These are phyloP conservation scores for Myxozyma vanderwaltii DNA, from an alignment of 805 yeast species.

Conservation along the genomic window DNA sequence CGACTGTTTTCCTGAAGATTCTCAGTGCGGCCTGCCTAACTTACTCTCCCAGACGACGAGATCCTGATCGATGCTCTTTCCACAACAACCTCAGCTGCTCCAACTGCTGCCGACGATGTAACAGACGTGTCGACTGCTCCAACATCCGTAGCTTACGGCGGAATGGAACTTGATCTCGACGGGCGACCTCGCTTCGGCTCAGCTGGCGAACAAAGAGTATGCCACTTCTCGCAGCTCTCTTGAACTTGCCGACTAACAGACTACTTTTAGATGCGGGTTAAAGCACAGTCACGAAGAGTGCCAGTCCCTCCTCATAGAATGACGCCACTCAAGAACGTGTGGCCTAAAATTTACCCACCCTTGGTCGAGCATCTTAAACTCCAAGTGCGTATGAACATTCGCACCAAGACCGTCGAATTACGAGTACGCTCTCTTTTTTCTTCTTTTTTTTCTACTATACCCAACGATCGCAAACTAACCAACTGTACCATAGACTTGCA, in stretches of 20 bases:
- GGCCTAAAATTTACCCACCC: slow-evolving; percentile 96
- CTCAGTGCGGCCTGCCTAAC: no score
- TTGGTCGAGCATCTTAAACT: slow-evolving; percentile 90
- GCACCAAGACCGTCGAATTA: slow-evolving; percentile 82
- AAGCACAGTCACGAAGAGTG: slow-evolving; percentile 83
- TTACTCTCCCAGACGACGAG: slow-evolving; percentile 50
- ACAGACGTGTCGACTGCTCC: slow-evolving; percentile 29
- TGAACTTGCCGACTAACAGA: neutral
- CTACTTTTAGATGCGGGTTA: slow-evolving; percentile 47
- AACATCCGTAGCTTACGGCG: slow-evolving; percentile 8
- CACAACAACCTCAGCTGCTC: slow-evolving; percentile 33
- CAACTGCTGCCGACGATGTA: slow-evolving; percentile 39
- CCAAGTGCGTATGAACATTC: slow-evolving; percentile 93
- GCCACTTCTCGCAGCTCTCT: slow-evolving; percentile 9
- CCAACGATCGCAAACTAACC: no score
- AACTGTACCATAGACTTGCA: slow-evolving; percentile 61
- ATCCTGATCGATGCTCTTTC: slow-evolving; percentile 49
- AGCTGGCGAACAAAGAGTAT: slow-evolving; percentile 54
- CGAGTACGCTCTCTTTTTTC: no score
- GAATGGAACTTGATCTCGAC: slow-evolving; percentile 57
- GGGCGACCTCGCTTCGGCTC: slow-evolving; percentile 83
- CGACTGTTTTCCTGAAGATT: no score
- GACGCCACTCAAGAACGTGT: slow-evolving; percentile 84
- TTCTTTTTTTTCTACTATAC: no score
- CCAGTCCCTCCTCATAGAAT: slow-evolving; percentile 97